Conservation (phyloP, 345 rosid species). For the Dovyalis caffra region DNA sequence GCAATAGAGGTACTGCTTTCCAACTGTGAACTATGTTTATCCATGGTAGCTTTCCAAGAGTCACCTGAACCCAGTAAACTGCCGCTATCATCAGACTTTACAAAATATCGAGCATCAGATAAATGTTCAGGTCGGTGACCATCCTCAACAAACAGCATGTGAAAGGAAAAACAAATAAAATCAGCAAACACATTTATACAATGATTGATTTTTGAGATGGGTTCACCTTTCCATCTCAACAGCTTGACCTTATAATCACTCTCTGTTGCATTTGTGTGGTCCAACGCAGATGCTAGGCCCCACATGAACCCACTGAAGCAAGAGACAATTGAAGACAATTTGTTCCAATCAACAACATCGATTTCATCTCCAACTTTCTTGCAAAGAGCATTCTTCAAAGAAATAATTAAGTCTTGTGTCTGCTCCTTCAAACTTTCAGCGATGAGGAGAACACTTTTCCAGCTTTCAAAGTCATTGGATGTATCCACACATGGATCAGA, state of each 20-base stretch:
- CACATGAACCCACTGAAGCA: constrained; percentile 79
- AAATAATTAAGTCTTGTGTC: constrained; percentile 40
- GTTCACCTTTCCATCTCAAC: constrained; percentile 37
- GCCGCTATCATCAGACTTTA: constrained; percentile 11
- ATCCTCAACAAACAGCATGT: constrained; percentile 39
- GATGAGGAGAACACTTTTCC: constrained; percentile 37
- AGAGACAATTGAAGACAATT: constrained; percentile 49
- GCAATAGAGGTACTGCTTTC: constrained; percentile 32
- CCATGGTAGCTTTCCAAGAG: constrained; percentile 11
- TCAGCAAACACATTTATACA: constrained; percentile 41
- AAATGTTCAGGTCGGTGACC: constrained; percentile 28
- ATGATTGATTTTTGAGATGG: constrained; percentile 37
- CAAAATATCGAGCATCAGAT: constrained; percentile 26
- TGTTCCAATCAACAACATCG: constrained; percentile 38
- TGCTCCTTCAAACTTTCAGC: constrained; percentile 60
- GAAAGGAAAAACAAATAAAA: constrained; percentile 38
- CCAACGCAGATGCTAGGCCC: constrained; percentile 69
- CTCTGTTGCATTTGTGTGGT: constrained; percentile 34
- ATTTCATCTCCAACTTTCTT: constrained; percentile 27
- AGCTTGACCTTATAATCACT: constrained; percentile 35
- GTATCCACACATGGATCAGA: constrained; percentile 24
- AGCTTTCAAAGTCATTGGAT: constrained; percentile 35
- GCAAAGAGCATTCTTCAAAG: constrained; percentile 38
- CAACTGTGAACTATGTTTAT: constrained; percentile 1
- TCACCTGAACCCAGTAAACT: constrained; percentile 22